Percentiles rank a stretch among this genome's conserved stretches.
phyloP scores from a whole-genome alignment of 1,139 yeast genomes.

The Pichia sp. region DNA sequence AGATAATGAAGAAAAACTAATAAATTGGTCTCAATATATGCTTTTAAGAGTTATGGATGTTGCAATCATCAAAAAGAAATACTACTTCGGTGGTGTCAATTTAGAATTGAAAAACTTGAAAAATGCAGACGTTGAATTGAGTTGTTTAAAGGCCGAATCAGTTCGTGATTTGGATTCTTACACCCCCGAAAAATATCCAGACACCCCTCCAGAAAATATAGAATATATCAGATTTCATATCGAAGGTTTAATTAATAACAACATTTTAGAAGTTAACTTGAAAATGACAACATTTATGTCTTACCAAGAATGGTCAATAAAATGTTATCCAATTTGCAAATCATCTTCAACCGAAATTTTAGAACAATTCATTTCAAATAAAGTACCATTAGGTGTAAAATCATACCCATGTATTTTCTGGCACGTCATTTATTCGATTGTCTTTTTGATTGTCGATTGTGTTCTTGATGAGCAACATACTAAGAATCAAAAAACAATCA shows the following conservation, averaged over 20 bases:
- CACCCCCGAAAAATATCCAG: conserved; percentile 15
- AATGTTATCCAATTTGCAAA: conserved; percentile 23
- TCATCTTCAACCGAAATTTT: conserved; percentile 22
- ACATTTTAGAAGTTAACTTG: conserved; percentile 29
- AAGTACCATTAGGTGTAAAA: conserved; percentile 21
- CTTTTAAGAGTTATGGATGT: conserved; percentile 19
- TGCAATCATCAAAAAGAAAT: conserved; percentile 24
- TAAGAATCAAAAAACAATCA: conserved; percentile 17
- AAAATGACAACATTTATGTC: conserved; percentile 28
- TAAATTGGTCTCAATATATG: conserved; percentile 26
- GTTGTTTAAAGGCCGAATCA: conserved; percentile 23
- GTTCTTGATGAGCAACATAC: conserved; percentile 22
- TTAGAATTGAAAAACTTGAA: conserved; percentile 20
- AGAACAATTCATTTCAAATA: conserved; percentile 16
- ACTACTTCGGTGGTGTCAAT: conserved; percentile 24
- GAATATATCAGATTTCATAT: conserved; percentile 22
- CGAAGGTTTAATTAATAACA: conserved; percentile 21
- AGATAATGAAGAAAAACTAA: conserved; percentile 8
- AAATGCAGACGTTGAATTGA: conserved; percentile 28
- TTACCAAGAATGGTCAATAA: conserved; percentile 25
- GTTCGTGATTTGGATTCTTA: conserved; percentile 21
- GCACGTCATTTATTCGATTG: conserved; percentile 26
- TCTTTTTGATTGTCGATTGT: conserved; percentile 30
- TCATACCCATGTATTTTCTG: conserved; percentile 25
- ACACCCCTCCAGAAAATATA: conserved; percentile 10